A percentile compares a stretch with the other conserved stretches of the same genome.
Evolutionary conservation across 2,329 filamentous ascomycete species (phyloP).

Genomic region (Sclerotiophoma versabilis): DNA sequence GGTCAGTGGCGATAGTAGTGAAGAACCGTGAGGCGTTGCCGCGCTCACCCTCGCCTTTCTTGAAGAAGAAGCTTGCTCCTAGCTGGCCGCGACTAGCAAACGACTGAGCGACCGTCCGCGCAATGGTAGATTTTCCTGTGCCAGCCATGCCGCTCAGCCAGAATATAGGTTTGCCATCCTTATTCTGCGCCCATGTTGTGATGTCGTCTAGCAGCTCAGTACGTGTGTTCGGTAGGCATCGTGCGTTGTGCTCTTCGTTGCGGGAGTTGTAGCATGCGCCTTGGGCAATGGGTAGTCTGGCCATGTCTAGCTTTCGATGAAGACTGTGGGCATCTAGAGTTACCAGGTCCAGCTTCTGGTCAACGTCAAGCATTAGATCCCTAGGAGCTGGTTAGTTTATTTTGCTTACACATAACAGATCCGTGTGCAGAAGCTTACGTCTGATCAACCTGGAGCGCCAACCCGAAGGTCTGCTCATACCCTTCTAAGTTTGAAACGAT

Average conservation of each 20-base stretch:
- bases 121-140: constrained; percentile 22
- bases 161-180: constrained; percentile 32
- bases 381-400: too few relatives aligned
- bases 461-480: too few relatives aligned
- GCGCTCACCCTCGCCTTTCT: constrained; percentile 21
- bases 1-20: constrained; percentile 27
- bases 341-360: too few relatives aligned
- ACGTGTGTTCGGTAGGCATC: constrained; percentile 36
- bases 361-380: too few relatives aligned
- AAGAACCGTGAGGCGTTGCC: constrained; percentile 20
- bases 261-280: constrained; percentile 29
- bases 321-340: too few relatives aligned
- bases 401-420: too few relatives aligned
- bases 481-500: too few relatives aligned
- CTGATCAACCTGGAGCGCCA: too few relatives aligned
- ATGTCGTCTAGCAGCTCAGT: constrained; percentile 33
- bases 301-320: background rate
- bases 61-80: constrained; percentile 24
- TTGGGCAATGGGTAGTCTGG: constrained; percentile 5
- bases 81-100: constrained; percentile 6
- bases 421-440: too few relatives aligned
- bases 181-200: constrained; percentile 23
- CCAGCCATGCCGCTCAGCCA: constrained; percentile 38
- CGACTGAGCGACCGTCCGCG: constrained; percentile 30
- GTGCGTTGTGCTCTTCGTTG: constrained; percentile 21